Evolutionary conservation across 176 grass and related monocot species (phyloP).

Genomic region (Aegilops bicornis): DNA sequence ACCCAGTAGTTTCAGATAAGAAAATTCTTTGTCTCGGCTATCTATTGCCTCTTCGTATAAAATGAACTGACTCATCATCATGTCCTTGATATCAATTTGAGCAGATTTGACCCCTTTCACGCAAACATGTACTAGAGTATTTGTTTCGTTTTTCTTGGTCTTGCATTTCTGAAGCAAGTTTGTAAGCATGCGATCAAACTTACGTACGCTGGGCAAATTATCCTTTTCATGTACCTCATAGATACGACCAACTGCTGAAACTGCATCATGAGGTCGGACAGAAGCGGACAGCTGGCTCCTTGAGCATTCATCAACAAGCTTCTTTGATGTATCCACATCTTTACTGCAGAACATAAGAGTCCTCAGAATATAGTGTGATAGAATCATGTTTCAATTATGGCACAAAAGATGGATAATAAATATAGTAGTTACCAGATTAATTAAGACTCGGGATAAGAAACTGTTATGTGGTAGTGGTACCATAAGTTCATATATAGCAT

Average conservation of each 20-base stretch:
- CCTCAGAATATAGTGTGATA: conserved; percentile 28
- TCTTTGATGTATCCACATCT: conserved; percentile 89
- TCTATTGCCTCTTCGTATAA: conserved; percentile 87
- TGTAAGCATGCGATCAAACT: conserved; percentile 54
- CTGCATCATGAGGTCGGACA: conserved; percentile 87
- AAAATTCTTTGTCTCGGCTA: conserved; percentile 80
- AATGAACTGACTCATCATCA: conserved; percentile 85
- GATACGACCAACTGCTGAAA: conserved; percentile 94
- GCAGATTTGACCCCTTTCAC: conserved; percentile 85
- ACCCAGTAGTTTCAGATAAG: conserved; percentile 66
- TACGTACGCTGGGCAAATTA: conserved; percentile 71
- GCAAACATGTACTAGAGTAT: conserved; percentile 69
- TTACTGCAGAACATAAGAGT: conserved; percentile 64
- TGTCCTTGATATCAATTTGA: conserved; percentile 80
- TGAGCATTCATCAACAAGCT: conserved; percentile 92
- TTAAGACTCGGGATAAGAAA: conserved; percentile 13
- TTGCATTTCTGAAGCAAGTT: conserved; percentile 75
- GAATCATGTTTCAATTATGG: conserved; percentile 3
- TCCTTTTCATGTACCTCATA: conserved; percentile 93
- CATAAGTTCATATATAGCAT: background rate
- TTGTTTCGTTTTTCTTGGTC: conserved; percentile 76
- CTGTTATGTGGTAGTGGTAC: conserved; percentile 8
- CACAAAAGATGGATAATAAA: background rate
- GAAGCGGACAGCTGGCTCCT: conserved; percentile 62
- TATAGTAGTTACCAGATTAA: conserved; percentile 13